Base-by-base conservation (phyloP, 2,329 filamentous ascomycete species). In the Penicillium sp. region DNA sequence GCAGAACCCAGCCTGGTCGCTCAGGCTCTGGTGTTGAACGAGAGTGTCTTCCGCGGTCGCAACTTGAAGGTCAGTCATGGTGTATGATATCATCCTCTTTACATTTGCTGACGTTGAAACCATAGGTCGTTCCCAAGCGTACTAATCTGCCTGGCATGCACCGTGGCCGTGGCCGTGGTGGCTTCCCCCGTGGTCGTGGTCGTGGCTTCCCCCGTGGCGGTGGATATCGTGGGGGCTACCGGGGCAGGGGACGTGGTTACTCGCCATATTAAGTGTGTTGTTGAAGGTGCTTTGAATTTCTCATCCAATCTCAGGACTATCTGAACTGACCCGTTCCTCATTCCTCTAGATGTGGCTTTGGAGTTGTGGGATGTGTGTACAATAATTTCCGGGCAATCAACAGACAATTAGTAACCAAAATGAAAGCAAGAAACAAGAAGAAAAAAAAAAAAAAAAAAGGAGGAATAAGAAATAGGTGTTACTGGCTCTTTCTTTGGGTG, bases 101-200 rank as follows among this genome's bases (percentile, higher is more conserved):
- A 16, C 41, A 18, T 34, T 40, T 26, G 18, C 44, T 47, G 7
- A 44, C 38, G 13, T 58, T 11, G 26, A 42, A 23, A 13, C 9
- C 13, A 19, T 57, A 90, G 87, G 87, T 90, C 53, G 85, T 87
- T 19, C 93, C 94, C 32, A 99, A 99, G 80, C 89, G 94, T 58
- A 99, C 94, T 65, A 99, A 99, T 72, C 80, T 99, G 49, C 94
- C 94, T 1, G 94, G 94, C 57, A 93, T 99, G 91, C 88, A 84
- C 64, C 86, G 93, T 60, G 91, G 91, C 53, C 78, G 79, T 27
- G 75, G 75, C 54, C 72, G 75, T 51, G 83, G 84, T 53, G 78
- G 77, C 10, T 77, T 76, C 62, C 75, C 80, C 13, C 76, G 80
- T 36, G 78, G 82, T 47, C 79, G 82, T 48, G 74, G 74, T 53